Conservation (phyloP, 768 basidiomycete species). For the Tremella yokohamensis region DNA sequence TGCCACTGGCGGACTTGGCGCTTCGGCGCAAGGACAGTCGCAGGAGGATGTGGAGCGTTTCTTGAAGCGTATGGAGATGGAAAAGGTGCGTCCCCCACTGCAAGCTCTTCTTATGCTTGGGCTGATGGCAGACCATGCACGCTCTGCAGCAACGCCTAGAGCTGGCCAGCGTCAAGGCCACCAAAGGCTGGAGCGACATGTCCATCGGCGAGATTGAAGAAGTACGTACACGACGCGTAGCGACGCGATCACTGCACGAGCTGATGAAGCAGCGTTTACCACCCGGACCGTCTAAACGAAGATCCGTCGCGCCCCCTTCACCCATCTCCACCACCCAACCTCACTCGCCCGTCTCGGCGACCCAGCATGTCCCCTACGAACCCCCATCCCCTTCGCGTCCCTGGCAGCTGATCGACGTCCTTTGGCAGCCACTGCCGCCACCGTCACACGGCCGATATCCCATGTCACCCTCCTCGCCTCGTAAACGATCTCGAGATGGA, state of each 20-base stretch:
- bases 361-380: conserved; percentile 27
- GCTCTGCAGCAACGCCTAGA: conserved; percentile 42
- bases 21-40: background rate
- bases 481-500: conserved; percentile 30
- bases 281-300: conserved; percentile 21
- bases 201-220: conserved; percentile 42
- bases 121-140: conserved; percentile 32
- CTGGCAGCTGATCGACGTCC: conserved; percentile 45
- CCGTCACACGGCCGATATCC: conserved; percentile 25
- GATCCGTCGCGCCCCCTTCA: conserved; percentile 6
- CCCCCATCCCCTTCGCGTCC: conserved; percentile 42
- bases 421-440: conserved; percentile 46
- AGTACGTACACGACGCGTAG: conserved; percentile 9
- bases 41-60: conserved; percentile 38
- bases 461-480: conserved; percentile 26
- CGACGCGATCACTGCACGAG: no score
- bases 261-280: conserved; percentile 20
- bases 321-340: conserved; percentile 22
- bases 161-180: conserved; percentile 42
- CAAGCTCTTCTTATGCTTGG: background rate
- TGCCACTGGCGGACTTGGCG: conserved; percentile 3
- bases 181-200: conserved; percentile 42
- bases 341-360: conserved; percentile 11
- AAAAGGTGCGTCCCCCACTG: conserved; percentile 34
- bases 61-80: conserved; percentile 43